phyloP scores from a whole-genome alignment of 192 early-diverging fungal genomes.

The Coemansia sp. region DNA sequence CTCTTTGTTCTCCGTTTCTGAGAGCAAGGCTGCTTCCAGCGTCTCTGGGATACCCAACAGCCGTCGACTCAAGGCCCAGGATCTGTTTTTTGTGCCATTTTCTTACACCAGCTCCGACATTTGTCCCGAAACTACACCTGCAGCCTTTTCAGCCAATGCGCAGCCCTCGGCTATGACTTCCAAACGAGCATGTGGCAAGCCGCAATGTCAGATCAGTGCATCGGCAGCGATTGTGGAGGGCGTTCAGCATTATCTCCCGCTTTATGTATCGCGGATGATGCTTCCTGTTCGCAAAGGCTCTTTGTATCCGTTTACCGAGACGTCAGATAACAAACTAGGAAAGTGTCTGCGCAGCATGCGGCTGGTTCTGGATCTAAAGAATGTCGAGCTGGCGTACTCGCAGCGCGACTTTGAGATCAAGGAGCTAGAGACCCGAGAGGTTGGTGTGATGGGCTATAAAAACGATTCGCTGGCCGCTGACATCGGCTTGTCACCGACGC shows the following conservation, averaged over 20 bases:
- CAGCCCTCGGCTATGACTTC: constrained; percentile 8
- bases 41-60: not conserved
- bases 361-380: constrained; percentile 46
- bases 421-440: constrained; percentile 51
- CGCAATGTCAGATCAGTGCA: constrained; percentile 48
- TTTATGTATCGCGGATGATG: constrained; percentile 56
- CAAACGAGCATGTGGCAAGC: constrained; percentile 8
- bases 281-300: constrained; percentile 55
- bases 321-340: constrained; percentile 53
- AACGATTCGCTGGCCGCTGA: constrained; percentile 12
- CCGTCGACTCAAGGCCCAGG: constrained; percentile 13
- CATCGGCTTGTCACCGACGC: constrained; percentile 30
- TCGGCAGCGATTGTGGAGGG: constrained; percentile 43
- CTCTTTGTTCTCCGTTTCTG: constrained; percentile 17
- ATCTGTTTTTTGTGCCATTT: constrained; percentile 48
- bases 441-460: constrained; percentile 31
- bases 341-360: constrained; percentile 55
- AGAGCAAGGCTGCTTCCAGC: not conserved
- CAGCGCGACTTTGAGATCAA: constrained; percentile 55
- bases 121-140: constrained; percentile 1
- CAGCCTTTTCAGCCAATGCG: constrained; percentile 8
- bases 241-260: constrained; percentile 37
- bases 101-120: not conserved
- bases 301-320: constrained; percentile 50
- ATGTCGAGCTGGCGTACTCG: constrained; percentile 51